Evolutionary conservation across 108 stramenopile species (phyloP), one percentile per base, ranked within the genome.

Genomic region (Cyclotella kingstonii): DNA sequence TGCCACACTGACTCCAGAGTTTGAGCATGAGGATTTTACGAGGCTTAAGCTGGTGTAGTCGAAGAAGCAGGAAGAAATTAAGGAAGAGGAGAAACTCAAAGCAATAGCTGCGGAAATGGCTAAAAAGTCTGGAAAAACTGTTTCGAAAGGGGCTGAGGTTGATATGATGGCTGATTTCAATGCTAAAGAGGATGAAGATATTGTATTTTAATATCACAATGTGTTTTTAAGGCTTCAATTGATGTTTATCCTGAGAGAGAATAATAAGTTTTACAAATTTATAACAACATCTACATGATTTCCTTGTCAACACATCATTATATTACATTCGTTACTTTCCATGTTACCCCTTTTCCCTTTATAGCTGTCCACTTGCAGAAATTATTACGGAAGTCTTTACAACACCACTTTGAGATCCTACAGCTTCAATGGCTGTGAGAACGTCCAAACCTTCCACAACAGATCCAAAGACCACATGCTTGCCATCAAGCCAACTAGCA

Each of bases 1-100:
- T n/a, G n/a, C n/a, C n/a, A n/a, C n/a, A n/a, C n/a, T n/a, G n/a
- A n/a, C n/a, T n/a, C n/a, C n/a, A n/a, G 97, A 98, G 79, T 88
- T 98, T 64, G 97, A 98, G 73, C 84, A 96, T 73, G 97, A 98
- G 73, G 97, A 98, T 68, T 98, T 98, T 66, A 98, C 97, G 6
- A 90, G 97, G 56, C 85, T 98, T 26, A 98, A 98, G 81, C 87
- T 96, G 36, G 96, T 98, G 41, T 86, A 96, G 78, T 79, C 79
- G 23, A 91, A 90, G 67, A 93, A 93, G 74, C 68, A 89, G 62
- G 71, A 31, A 19, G 75, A 82, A 44, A 44, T 77, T 9, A 70
- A 80, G 57, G 70, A 68, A 50, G 63, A 65, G 40, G 56, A 45
- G 29, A 57, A 45, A 48, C 23, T 18, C 14, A 71, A 59, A 22